Base-by-base conservation (phyloP, 306 rosid species). In the Dryas octopetala region DNA sequence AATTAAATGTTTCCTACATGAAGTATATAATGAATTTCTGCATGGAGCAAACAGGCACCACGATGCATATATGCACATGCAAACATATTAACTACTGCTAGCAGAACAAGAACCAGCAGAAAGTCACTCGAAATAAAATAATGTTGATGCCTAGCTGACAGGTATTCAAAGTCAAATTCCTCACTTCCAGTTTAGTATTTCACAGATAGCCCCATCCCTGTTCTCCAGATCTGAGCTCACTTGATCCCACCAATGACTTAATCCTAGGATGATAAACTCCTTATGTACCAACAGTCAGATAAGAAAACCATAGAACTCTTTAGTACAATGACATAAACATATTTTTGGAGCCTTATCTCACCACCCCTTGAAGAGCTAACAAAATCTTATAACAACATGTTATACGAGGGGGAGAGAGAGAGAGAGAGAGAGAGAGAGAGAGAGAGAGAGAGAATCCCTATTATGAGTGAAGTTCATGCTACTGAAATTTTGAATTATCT, bases 71-170 rank as follows among this genome's bases (percentile, higher is more conserved):
- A 62, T 32, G 2, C 67, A 32, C 0, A 61, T 13, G 46, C 8
- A 62, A 62, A 15, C 48, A 38, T 38, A 62, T 62, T 19, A 62
- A 40, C 43, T 59, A 62, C 66, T 62, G 66, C 66, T 13, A 6
- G 47, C 66, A 17, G 41, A 62, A 62, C 6, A 8, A 51, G 15
- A 62, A 32, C 19, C 9, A 43, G 66, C 47, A 32, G 11, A 62
- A 46, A 6, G 48, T 38, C 66, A 9, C 48, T 62, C 5, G n/a
- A 38, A 62, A 62, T 40, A 49, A 62, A 3, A 15, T 62, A 62
- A 8, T 40, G 48, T 41, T 15, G 10, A 62, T 62, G 40, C 46
- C 46, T 5, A 41, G 19, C 17, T 5, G 26, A 43, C 12, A 62
- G 19, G 38, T 32, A 62, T 41, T 40, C 48, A 40, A 62, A 41